Evolutionary conservation across 805 yeast genomes (phyloP).

Genomic region (Candida glaebosa): DNA sequence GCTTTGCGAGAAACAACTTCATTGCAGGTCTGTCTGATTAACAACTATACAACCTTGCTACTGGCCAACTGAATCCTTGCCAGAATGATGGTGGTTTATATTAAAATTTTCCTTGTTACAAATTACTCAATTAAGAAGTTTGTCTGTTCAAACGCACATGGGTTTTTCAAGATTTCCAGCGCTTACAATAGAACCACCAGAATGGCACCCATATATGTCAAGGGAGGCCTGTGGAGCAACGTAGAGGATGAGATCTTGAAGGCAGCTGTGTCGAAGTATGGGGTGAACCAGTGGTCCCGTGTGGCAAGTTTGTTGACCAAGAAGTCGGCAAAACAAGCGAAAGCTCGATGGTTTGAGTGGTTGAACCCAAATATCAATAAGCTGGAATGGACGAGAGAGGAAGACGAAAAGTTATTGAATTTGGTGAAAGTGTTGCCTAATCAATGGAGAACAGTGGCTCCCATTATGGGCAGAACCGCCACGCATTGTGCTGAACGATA

Average conservation of each 20-base stretch:
- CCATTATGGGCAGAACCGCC: conserved; percentile 78
- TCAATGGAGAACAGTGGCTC: conserved; percentile 93
- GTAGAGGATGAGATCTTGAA: conserved; percentile 79
- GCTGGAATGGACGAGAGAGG: conserved; percentile 66
- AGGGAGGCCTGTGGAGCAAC: conserved; percentile 90
- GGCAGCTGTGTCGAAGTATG: conserved; percentile 92
- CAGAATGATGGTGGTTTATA: too few species aligned
- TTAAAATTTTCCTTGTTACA: background rate
- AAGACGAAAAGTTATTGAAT: conserved; percentile 68
- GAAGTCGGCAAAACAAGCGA: conserved; percentile 88
- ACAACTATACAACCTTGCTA: too few species aligned
- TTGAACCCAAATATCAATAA: conserved; percentile 69
- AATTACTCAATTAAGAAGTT: background rate
- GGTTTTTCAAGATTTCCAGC: background rate
- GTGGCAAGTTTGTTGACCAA: conserved; percentile 81
- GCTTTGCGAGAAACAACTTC: conserved; percentile 65
- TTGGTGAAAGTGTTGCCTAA: conserved; percentile 75
- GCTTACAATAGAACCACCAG: background rate
- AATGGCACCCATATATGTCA: conserved; percentile 63
- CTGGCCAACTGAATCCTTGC: too few species aligned
- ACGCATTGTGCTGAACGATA: conserved; percentile 84
- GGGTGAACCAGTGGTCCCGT: conserved; percentile 91
- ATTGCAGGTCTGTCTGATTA: conserved; percentile 12
- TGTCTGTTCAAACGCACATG: background rate
- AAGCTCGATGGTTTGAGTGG: conserved; percentile 90